Conservation (phyloP, 306 rosid species). For the Rosa persica region DNA sequence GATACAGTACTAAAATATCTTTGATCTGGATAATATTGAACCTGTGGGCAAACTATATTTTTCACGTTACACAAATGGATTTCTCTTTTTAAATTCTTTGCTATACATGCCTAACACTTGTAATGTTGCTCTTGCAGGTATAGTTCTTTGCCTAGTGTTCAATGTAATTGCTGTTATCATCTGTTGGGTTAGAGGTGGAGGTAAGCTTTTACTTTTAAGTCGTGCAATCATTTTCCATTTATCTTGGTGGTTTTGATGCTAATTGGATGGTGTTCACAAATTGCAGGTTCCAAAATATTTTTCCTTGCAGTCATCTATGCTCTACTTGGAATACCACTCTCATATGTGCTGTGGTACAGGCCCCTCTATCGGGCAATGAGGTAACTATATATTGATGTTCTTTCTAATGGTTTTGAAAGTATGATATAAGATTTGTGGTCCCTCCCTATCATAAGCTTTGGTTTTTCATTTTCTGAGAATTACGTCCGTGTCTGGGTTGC, state of each 20-base stretch:
- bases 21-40: background rate
- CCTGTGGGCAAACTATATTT: background rate
- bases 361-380: slow-evolving; percentile 99
- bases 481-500: background rate
- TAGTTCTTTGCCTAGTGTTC: slow-evolving; percentile 81
- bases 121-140: slow-evolving; percentile 57
- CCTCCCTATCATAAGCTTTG: background rate
- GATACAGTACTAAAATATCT: background rate
- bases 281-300: slow-evolving; percentile 84
- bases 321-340: slow-evolving; percentile 86
- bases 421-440: background rate
- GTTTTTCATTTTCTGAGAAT: background rate
- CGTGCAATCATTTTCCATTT: background rate
- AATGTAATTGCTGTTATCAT: slow-evolving; percentile 74
- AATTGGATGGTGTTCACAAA: slow-evolving; percentile 32
- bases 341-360: slow-evolving; percentile 95
- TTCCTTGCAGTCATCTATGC: slow-evolving; percentile 94
- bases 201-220: slow-evolving; percentile 40
- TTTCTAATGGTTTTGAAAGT: background rate
- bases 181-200: slow-evolving; percentile 94
- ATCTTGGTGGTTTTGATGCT: slow-evolving; percentile 18
- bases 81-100: background rate
- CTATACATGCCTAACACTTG: background rate
- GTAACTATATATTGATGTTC: slow-evolving; percentile 29
- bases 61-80: background rate